Evolutionary conservation across 2,329 filamentous ascomycete species (phyloP).

Genomic region (Metarhizium rileyi): DNA sequence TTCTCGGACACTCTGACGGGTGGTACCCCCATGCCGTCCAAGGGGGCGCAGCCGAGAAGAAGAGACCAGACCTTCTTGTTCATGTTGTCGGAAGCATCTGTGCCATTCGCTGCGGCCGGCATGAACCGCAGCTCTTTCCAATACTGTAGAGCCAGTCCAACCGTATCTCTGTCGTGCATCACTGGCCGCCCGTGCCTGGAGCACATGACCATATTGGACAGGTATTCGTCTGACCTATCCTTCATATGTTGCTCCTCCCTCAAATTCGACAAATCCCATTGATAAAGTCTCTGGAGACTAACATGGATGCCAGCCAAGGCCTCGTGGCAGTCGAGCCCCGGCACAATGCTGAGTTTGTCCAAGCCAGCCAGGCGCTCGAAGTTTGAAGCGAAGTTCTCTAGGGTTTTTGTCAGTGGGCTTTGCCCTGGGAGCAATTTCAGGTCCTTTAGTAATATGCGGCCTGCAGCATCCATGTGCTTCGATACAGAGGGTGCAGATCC

Average conservation of each 20-base stretch:
- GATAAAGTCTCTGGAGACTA: conserved; percentile 59
- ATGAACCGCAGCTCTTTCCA: conserved; percentile 57
- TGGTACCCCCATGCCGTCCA: conserved; percentile 36
- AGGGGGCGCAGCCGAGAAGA: conserved; percentile 52
- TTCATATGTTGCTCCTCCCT: conserved; percentile 36
- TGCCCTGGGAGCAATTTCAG: conserved; percentile 50
- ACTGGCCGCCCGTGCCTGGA: conserved; percentile 58
- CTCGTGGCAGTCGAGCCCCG: conserved; percentile 65
- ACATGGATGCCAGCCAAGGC: conserved; percentile 65
- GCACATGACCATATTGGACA: conserved; percentile 54
- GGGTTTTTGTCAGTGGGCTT: conserved; percentile 57
- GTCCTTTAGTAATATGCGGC: conserved; percentile 55
- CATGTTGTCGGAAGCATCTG: conserved; percentile 28
- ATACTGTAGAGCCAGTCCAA: conserved; percentile 68
- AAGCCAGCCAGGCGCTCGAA: conserved; percentile 58
- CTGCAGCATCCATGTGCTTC: conserved; percentile 51
- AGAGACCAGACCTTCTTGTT: conserved; percentile 53
- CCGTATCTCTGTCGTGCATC: conserved; percentile 57
- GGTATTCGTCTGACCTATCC: conserved; percentile 36
- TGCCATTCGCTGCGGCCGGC: conserved; percentile 23
- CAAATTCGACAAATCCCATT: conserved; percentile 56
- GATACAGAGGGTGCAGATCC: conserved; percentile 48
- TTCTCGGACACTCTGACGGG: conserved; percentile 61
- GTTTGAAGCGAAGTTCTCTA: conserved; percentile 63
- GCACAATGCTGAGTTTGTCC: conserved; percentile 61